Evolutionary conservation across 2,329 filamentous ascomycete species (phyloP).

Genomic region (Calonectria pauciramosa): DNA sequence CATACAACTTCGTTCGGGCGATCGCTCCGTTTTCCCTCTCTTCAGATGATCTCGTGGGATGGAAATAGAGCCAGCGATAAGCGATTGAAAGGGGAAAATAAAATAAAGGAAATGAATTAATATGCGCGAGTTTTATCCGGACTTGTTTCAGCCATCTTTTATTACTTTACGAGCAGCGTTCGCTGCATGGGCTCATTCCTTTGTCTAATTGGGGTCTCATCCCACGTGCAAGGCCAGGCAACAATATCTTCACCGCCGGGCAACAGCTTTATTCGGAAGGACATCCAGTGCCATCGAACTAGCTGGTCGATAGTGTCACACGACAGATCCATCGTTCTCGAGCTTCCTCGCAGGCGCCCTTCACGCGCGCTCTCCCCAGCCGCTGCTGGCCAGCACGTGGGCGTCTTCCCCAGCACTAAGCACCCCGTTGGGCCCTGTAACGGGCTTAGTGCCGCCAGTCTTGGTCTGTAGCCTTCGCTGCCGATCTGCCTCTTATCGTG

Average conservation of each 20-base stretch:
- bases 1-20: not conserved
- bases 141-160: not conserved
- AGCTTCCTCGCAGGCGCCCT: not conserved
- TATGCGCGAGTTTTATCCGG: not conserved
- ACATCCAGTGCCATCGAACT: not conserved
- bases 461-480: not conserved
- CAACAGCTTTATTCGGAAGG: not conserved
- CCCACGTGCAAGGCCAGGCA: not conserved
- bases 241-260: not conserved
- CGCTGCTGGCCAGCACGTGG: constrained; percentile 2
- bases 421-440: not conserved
- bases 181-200: not conserved
- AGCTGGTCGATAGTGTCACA: not conserved
- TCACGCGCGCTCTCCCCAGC: not conserved
- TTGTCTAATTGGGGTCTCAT: not conserved
- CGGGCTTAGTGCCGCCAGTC: not conserved
- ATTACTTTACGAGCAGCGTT: not conserved
- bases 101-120: too few species aligned
- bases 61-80: not conserved
- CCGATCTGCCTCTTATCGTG: constrained; percentile 15
- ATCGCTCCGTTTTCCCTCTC: not conserved
- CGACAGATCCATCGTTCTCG: not conserved
- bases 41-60: not conserved
- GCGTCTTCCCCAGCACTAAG: not conserved
- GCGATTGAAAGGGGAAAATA: not conserved